Evolutionary conservation across 768 basidiomycete species (phyloP).

Genomic region (Amanita polypyramis): DNA sequence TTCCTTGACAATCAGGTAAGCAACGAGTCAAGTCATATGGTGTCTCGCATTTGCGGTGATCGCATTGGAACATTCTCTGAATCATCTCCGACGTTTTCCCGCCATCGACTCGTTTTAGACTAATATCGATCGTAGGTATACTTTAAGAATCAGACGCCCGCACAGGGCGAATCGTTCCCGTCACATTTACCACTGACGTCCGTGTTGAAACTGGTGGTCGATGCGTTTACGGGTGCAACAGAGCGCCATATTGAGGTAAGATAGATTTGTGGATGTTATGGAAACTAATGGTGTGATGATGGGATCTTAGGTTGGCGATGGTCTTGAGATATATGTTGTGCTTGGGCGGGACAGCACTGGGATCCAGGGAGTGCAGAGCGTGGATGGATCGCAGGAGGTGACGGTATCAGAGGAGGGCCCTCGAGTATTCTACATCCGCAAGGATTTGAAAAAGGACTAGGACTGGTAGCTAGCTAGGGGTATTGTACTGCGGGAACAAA

Average conservation of each 20-base stretch:
- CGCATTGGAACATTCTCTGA: neutral
- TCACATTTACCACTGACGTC: slow-evolving; percentile 69
- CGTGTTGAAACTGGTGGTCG: slow-evolving; percentile 82
- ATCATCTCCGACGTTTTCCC: slow-evolving; percentile 31
- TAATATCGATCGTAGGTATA: slow-evolving; percentile 58
- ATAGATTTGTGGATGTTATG: slow-evolving; percentile 7
- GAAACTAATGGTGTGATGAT: neutral
- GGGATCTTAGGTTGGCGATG: slow-evolving; percentile 86
- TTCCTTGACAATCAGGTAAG: slow-evolving; percentile 97
- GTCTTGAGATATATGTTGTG: slow-evolving; percentile 85
- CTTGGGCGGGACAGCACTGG: slow-evolving; percentile 54
- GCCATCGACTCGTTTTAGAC: slow-evolving; percentile 1
- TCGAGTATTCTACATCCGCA: slow-evolving; percentile 63
- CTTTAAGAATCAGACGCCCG: slow-evolving; percentile 89
- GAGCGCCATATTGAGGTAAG: slow-evolving; percentile 95
- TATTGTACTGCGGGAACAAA: slow-evolving; percentile 1
- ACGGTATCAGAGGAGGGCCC: slow-evolving; percentile 53
- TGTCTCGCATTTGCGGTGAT: neutral
- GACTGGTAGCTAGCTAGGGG: neutral
- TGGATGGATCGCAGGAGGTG: slow-evolving; percentile 54
- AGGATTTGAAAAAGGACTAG: slow-evolving; percentile 81
- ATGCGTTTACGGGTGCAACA: slow-evolving; percentile 94
- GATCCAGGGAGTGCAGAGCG: slow-evolving; percentile 43
- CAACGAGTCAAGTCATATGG: too few relatives aligned
- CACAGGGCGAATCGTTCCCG: slow-evolving; percentile 65